These are phyloP conservation scores for Globisporangium echinulatum DNA, from an alignment of 352 stramenopile genomes.

Conservation along the genomic window DNA sequence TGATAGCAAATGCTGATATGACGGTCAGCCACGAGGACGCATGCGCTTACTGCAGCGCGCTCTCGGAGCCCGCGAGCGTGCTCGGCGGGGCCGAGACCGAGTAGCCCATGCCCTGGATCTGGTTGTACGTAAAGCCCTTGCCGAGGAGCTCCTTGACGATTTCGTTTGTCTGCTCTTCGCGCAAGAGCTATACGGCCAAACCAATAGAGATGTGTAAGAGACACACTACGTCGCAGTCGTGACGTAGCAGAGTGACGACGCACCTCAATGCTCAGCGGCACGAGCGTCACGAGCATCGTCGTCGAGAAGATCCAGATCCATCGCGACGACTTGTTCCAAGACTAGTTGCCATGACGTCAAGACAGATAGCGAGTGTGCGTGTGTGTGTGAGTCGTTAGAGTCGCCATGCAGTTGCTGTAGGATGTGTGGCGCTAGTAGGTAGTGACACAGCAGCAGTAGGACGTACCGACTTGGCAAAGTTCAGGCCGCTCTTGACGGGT, in stretches of 20 bases:
- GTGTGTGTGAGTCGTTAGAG: slow-evolving; percentile 4
- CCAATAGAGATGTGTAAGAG: background rate
- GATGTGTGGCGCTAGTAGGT: background rate
- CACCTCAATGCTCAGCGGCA: slow-evolving; percentile 83
- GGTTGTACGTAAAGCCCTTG: slow-evolving; percentile 80
- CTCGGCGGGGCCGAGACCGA: slow-evolving; percentile 58
- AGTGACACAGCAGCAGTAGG: background rate
- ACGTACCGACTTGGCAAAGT: slow-evolving; percentile 46
- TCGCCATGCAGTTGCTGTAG: no score
- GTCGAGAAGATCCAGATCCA: slow-evolving; percentile 82
- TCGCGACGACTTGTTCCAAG: slow-evolving; percentile 49
- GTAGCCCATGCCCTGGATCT: slow-evolving; percentile 85
- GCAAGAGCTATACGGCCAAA: slow-evolving; percentile 40
- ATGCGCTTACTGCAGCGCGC: slow-evolving; percentile 34
- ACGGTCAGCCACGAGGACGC: no score
- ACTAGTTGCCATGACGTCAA: slow-evolving; percentile 21
- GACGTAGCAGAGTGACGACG: slow-evolving; percentile 1
- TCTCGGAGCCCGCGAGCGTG: slow-evolving; percentile 38
- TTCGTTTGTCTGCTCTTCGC: slow-evolving; percentile 81
- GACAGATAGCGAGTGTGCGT: background rate
- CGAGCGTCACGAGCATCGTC: slow-evolving; percentile 78
- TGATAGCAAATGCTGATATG: background rate
- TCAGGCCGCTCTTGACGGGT: slow-evolving; percentile 52
- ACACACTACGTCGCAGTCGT: background rate
- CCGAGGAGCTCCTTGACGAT: slow-evolving; percentile 73